Evolutionary conservation across 2,329 filamentous ascomycete species (phyloP).

Genomic region (Scytalidium lignicola): DNA sequence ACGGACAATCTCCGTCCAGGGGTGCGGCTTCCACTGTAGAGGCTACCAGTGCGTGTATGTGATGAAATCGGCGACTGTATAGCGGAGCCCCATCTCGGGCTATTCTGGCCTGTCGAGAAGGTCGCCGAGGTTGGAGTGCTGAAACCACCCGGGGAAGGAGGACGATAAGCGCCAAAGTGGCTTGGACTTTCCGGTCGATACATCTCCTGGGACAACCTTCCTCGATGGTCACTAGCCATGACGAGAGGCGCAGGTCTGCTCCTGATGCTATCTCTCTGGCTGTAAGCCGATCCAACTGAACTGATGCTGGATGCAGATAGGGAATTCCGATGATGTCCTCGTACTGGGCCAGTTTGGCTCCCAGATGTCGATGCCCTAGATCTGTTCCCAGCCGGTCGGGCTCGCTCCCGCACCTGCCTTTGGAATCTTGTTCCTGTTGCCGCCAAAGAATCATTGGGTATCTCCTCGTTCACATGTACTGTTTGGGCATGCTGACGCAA

Average conservation of each 20-base stretch:
- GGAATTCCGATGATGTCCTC: conserved; percentile 77
- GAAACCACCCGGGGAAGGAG: conserved; percentile 66
- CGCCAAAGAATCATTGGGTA: conserved; percentile 86
- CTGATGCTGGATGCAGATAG: conserved; percentile 83
- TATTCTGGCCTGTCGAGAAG: conserved; percentile 71
- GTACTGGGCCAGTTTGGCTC: conserved; percentile 62
- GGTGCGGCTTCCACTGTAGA: conserved; percentile 62
- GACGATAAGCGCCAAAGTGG: conserved; percentile 60
- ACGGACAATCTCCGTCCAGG: conserved; percentile 76
- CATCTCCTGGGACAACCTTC: conserved; percentile 62
- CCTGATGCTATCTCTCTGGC: conserved; percentile 54
- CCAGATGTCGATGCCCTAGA: conserved; percentile 74
- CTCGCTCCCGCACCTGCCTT: conserved; percentile 81
- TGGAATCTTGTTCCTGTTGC: conserved; percentile 91
- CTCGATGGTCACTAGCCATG: conserved; percentile 69
- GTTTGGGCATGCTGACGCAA: conserved; percentile 95
- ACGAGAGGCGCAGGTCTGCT: conserved; percentile 76
- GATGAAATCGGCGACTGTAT: conserved; percentile 69
- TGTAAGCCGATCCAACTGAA: conserved; percentile 56
- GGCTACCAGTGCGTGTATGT: conserved; percentile 64
- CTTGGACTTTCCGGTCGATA: conserved; percentile 52
- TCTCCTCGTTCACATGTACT: conserved; percentile 95
- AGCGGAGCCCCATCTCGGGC: conserved; percentile 66
- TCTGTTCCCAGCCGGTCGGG: conserved; percentile 66
- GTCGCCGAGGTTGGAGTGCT: conserved; percentile 81